A percentile compares a stretch with the other conserved stretches of the same genome.
Conservation (phyloP, 305 asterid genomes). For the Solanum hybrid region DNA sequence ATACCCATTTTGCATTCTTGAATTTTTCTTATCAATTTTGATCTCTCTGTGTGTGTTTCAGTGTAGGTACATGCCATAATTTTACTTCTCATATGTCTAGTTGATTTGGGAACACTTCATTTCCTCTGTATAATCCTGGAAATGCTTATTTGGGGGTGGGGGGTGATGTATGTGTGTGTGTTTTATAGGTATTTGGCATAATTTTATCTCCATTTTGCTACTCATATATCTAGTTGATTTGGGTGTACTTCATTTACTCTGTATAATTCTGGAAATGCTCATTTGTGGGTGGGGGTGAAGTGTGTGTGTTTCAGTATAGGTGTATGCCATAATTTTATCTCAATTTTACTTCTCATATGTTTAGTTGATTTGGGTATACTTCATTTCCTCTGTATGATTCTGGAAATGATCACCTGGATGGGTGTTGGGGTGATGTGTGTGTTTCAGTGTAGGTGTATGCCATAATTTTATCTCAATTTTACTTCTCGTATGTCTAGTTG, state of each 20-base stretch:
- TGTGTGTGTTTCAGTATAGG: neutral
- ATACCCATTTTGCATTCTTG: neutral
- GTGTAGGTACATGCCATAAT: neutral
- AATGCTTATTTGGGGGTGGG: neutral
- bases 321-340: neutral
- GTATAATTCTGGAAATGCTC: neutral
- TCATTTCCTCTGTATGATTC: neutral
- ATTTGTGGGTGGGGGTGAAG: neutral
- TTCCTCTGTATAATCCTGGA: neutral
- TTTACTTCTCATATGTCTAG: neutral
- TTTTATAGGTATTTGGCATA: neutral
- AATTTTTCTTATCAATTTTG: neutral
- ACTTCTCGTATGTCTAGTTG: neutral
- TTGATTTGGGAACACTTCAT: neutral
- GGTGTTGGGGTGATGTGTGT: neutral
- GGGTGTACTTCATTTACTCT: neutral
- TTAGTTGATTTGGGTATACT: neutral
- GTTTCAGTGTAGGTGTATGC: neutral
- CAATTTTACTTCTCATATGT: neutral
- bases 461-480: neutral
- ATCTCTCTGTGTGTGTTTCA: neutral
- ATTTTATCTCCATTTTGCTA: neutral
- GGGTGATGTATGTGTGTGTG: neutral
- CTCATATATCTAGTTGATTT: neutral
- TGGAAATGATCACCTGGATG: neutral